Evolutionary conservation across 2,329 filamentous ascomycete genomes (phyloP).

Genomic region (Colletotrichum plurivorum): DNA sequence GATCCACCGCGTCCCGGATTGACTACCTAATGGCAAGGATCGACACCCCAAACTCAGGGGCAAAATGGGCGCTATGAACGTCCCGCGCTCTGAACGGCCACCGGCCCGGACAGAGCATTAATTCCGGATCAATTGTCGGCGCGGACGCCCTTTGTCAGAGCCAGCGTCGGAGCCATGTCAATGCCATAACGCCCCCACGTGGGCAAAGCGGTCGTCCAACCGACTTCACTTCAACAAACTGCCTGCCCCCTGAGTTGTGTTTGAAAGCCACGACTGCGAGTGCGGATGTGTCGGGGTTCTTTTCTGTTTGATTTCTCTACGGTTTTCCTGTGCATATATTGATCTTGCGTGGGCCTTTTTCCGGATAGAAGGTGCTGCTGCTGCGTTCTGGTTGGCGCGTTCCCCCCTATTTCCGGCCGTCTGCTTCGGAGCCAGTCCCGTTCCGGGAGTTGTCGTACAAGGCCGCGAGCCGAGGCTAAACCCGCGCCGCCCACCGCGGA

Average conservation of each 20-base stretch:
- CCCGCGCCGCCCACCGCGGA: constrained; percentile 20
- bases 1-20: background rate
- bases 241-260: background rate
- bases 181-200: constrained; percentile 12
- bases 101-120: background rate
- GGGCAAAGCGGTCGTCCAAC: background rate
- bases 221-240: background rate
- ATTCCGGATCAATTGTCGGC: constrained; percentile 36
- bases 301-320: background rate
- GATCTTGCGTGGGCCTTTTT: background rate
- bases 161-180: background rate
- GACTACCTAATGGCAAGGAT: constrained; percentile 1
- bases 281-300: background rate
- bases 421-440: constrained; percentile 1
- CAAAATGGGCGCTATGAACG: constrained; percentile 29
- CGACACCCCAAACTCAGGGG: constrained; percentile 1
- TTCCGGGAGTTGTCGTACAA: constrained; percentile 18
- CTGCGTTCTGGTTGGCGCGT: background rate
- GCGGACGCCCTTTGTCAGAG: constrained; percentile 17
- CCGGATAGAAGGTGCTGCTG: background rate
- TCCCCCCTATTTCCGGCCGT: background rate
- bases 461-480: constrained; percentile 22
- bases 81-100: constrained; percentile 21
- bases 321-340: background rate
- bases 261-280: constrained; percentile 14